phyloP scores from a whole-genome alignment of 2,329 filamentous ascomycete species.

The Rhytidhysteron rufulum region DNA sequence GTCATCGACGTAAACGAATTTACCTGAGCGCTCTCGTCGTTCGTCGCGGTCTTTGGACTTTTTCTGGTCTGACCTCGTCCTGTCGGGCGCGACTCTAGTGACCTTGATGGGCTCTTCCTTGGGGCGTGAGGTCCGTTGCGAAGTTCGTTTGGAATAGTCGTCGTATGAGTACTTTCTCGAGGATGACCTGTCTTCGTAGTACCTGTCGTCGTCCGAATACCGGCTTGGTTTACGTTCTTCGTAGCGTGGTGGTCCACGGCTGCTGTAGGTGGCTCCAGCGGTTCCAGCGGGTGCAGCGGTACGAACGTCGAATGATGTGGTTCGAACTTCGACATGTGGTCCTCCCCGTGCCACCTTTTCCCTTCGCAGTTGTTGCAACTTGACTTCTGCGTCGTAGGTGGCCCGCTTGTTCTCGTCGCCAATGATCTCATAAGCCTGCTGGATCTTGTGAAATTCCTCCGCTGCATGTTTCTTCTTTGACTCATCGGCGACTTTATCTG shows the following conservation, averaged over 20 bases:
- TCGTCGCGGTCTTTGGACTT: conserved; percentile 38
- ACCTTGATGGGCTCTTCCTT: conserved; percentile 25
- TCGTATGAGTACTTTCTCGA: conserved; percentile 38
- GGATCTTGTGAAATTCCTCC: conserved; percentile 86
- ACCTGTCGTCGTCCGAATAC: conserved; percentile 28
- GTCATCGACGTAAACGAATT: conserved; percentile 30
- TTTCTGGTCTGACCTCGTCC: conserved; percentile 36
- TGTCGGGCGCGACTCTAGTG: conserved; percentile 30
- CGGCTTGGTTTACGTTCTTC: conserved; percentile 29
- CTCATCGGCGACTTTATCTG: conserved; percentile 83
- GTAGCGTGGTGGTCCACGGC: conserved; percentile 20
- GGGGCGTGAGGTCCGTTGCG: conserved; percentile 20
- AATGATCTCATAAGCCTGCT: conserved; percentile 88
- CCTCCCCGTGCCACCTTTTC: conserved; percentile 45
- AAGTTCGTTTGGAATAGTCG: conserved; percentile 26
- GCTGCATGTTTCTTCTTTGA: conserved; percentile 72
- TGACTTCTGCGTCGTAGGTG: conserved; percentile 75
- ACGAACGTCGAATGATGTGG: conserved; percentile 30
- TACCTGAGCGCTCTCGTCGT: conserved; percentile 35
- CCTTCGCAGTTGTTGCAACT: conserved; percentile 61
- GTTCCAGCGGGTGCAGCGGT: conserved; percentile 25
- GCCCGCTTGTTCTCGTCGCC: conserved; percentile 69
- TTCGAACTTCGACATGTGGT: conserved; percentile 24
- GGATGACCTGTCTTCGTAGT: conserved; percentile 34
- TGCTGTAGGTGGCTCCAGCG: conserved; percentile 17